These are phyloP conservation scores for Fonsecaea pugnacius DNA, from an alignment of 2,329 filamentous ascomycete genomes.

Conservation along the genomic window DNA sequence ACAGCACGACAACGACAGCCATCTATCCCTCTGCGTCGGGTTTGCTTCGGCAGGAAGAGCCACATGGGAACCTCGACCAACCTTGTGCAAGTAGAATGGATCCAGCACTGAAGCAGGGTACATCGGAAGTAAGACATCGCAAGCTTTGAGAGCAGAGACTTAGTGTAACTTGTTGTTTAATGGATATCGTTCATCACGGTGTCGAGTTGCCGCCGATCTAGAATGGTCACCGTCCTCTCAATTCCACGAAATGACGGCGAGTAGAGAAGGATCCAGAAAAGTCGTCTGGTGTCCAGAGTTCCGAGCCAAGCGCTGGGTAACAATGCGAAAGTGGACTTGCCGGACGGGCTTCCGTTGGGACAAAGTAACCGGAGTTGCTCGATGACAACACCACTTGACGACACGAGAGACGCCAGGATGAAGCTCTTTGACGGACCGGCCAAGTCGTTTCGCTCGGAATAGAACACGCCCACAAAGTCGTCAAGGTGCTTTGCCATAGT, in stretches of 20 bases:
- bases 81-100: not conserved
- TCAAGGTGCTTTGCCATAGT: not conserved
- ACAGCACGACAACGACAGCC: too few relatives aligned
- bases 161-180: not conserved
- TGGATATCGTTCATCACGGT: not conserved
- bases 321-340: not conserved
- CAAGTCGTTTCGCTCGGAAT: not conserved
- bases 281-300: slow-evolving; percentile 5
- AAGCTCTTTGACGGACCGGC: not conserved
- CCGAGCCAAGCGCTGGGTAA: not conserved
- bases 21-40: too few relatives aligned
- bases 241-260: not conserved
- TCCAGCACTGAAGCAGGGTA: not conserved
- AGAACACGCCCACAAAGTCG: slow-evolving; percentile 1
- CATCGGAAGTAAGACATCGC: not conserved
- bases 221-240: not conserved
- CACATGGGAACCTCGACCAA: too few relatives aligned
- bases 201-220: not conserved
- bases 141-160: not conserved
- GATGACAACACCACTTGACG: not conserved
- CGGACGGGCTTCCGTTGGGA: not conserved
- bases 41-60: too few relatives aligned
- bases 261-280: not conserved
- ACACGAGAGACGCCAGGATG: not conserved
- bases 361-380: not conserved